Percentiles rank a stretch among this genome's conserved stretches.
phyloP scores from a whole-genome alignment of 2,329 filamentous ascomycete species.

The Cladophialophora chaetospira region DNA sequence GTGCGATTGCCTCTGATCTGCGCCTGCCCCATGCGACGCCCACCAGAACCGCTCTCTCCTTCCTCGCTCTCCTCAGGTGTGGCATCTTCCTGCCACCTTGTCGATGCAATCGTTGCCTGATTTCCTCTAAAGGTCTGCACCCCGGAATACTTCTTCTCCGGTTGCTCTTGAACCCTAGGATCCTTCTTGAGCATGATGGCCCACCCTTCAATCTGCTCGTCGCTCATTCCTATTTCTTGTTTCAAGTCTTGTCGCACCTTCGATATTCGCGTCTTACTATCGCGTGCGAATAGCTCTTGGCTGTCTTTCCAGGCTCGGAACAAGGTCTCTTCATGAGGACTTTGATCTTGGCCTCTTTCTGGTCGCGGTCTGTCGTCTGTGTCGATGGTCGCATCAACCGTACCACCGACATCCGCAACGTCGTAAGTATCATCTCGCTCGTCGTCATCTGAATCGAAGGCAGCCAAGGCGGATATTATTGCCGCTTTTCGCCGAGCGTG shows the following conservation, averaged over 20 bases:
- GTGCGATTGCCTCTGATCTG: constrained; percentile 16
- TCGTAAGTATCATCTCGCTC: constrained; percentile 98
- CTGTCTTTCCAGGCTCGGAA: constrained; percentile 71
- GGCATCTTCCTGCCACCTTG: constrained; percentile 27
- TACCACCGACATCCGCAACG: constrained; percentile 84
- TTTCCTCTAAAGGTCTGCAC: constrained; percentile 22
- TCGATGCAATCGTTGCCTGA: constrained; percentile 26
- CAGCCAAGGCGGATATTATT: constrained; percentile 82
- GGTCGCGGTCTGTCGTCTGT: constrained; percentile 23
- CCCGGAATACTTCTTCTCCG: constrained; percentile 66
- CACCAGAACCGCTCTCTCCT: constrained; percentile 14
- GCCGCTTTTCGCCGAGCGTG: constrained; percentile 75
- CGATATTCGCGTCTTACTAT: constrained; percentile 68
- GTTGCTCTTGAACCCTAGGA: constrained; percentile 64
- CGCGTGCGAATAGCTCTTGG: constrained; percentile 69
- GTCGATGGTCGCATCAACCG: constrained; percentile 64
- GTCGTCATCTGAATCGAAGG: constrained; percentile 92
- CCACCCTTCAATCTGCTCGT: constrained; percentile 95
- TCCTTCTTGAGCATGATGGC: constrained; percentile 79
- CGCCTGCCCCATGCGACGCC: constrained; percentile 20
- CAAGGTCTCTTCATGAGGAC: constrained; percentile 65
- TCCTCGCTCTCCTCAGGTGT: constrained; percentile 30
- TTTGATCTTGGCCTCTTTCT: constrained; percentile 23
- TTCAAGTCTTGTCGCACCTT: constrained; percentile 65
- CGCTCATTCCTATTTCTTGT: constrained; percentile 81